Evolutionary conservation across 1,284 basidiomycete species (phyloP), one percentile per base, ranked within the genome.

Genomic region (Cutaneotrichosporon cyanovorans): DNA sequence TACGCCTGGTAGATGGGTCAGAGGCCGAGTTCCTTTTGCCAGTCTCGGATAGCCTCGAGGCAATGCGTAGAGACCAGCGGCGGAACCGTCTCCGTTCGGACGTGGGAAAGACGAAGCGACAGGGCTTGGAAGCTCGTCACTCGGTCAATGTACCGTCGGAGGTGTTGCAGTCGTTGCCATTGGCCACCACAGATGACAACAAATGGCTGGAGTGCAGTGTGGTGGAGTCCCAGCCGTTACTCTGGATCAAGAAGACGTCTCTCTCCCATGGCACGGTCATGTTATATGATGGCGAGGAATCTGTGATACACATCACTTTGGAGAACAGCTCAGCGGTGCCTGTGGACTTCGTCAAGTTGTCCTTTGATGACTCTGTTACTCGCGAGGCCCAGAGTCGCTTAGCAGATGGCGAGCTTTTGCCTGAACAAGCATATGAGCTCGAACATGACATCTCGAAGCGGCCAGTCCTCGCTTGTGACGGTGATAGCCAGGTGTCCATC

Each of bases 181-280:
- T 40, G 12, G 16, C 32, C 4, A 22, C 19, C 0, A 22, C 32
- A 16, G 43, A 38, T 22, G 40, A 48, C 11, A 40, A 41, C 11
- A 42, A 52, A 28, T 71, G 62, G 59, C 46, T 72, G 21, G 62
- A 69, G 50, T 67, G 63, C 53, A 51, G 48, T 33, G 84, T 96
- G 15, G 81, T 92, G 9, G 81, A 85, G 3, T 82, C 88, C 55
- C 87, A 91, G 61, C 93, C 93, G 4, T 68, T 89, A 25, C 72
- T 97, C 44, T 80, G 86, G 46, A 84, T 95, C 61, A 78, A 87
- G 52, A 77, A 87, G 64, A 85, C 84, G n/a, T 87, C 86, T 6
- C 74, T 95, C 15, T 88, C 83, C 1, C 87, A 93, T 61, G 88
- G 88, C 2, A 87, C 89, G 1, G 74, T 96, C 22, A 92, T 93